Evolutionary conservation across 2,329 filamentous ascomycete species (phyloP).

Genomic region (Fusarium heterosporum): DNA sequence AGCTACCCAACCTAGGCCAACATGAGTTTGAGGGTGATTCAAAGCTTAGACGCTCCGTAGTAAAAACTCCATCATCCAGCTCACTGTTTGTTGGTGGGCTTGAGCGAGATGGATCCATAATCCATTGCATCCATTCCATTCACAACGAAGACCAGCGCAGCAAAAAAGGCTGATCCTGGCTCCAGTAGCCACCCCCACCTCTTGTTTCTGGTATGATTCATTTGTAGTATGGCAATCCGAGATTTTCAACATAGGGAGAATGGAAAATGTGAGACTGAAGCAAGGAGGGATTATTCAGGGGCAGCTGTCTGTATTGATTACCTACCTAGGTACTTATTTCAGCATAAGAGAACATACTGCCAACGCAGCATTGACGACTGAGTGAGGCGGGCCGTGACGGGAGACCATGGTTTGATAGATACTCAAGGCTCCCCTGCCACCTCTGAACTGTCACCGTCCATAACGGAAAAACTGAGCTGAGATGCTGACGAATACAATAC

Average conservation of each 20-base stretch:
- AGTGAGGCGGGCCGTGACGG: slow-evolving; percentile 35
- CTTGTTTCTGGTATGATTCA: slow-evolving; percentile 28
- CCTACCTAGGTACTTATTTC: slow-evolving; percentile 4
- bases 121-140: slow-evolving; percentile 30
- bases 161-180: slow-evolving; percentile 24
- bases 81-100: slow-evolving; percentile 34
- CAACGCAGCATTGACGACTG: slow-evolving; percentile 18
- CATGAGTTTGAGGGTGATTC: slow-evolving; percentile 13
- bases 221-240: slow-evolving; percentile 4
- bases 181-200: slow-evolving; percentile 31
- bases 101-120: slow-evolving; percentile 33
- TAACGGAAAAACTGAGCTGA: slow-evolving; percentile 2
- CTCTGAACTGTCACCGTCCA: slow-evolving; percentile 15
- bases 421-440: slow-evolving; percentile 34
- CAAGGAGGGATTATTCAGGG: slow-evolving; percentile 5
- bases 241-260: slow-evolving; percentile 7
- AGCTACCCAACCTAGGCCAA: slow-evolving; percentile 30
- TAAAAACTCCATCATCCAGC: slow-evolving; percentile 35
- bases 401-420: slow-evolving; percentile 21
- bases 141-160: slow-evolving; percentile 31
- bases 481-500: slow-evolving; percentile 33
- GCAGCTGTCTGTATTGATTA: background rate
- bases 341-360: slow-evolving; percentile 17
- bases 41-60: slow-evolving; percentile 24
- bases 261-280: slow-evolving; percentile 4